These are phyloP conservation scores for Colletotrichum spaethianum DNA, from an alignment of 2,329 filamentous ascomycete species.

Conservation along the genomic window DNA sequence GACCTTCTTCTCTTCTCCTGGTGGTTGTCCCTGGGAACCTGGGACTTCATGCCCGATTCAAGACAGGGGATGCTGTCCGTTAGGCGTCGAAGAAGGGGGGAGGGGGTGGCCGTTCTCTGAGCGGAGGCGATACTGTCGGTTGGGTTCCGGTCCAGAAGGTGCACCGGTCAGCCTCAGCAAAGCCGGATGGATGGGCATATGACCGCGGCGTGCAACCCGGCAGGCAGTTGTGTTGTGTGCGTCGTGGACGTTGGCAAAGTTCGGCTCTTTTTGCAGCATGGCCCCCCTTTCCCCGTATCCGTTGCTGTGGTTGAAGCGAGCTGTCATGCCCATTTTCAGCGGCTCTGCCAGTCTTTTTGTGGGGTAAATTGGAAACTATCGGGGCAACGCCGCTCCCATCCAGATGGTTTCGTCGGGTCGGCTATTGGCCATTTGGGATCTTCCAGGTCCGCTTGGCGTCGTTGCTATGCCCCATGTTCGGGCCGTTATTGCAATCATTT, in stretches of 20 bases:
- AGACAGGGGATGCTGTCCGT: constrained; percentile 9
- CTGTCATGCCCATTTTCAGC: constrained; percentile 21
- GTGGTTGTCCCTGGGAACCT: neutral
- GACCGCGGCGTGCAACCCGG: neutral
- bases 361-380: constrained; percentile 16
- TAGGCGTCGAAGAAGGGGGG: constrained; percentile 1
- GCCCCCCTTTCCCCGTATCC: neutral
- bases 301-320: constrained; percentile 15
- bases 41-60: constrained; percentile 2
- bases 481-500: neutral
- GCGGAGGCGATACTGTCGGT: neutral
- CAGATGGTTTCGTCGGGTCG: constrained; percentile 13
- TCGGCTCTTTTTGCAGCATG: neutral
- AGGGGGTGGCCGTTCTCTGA: neutral
- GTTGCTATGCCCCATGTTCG: neutral
- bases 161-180: constrained; percentile 12
- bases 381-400: neutral
- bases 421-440: constrained; percentile 8
- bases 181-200: neutral
- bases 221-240: neutral
- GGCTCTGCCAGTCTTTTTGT: constrained; percentile 24
- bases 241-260: neutral
- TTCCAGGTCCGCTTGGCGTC: neutral
- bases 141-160: neutral
- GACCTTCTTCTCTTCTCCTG: neutral